Evolutionary conservation across 495 filamentous ascomycete species (phyloP).

Genomic region (Penicillium verhagenii): DNA sequence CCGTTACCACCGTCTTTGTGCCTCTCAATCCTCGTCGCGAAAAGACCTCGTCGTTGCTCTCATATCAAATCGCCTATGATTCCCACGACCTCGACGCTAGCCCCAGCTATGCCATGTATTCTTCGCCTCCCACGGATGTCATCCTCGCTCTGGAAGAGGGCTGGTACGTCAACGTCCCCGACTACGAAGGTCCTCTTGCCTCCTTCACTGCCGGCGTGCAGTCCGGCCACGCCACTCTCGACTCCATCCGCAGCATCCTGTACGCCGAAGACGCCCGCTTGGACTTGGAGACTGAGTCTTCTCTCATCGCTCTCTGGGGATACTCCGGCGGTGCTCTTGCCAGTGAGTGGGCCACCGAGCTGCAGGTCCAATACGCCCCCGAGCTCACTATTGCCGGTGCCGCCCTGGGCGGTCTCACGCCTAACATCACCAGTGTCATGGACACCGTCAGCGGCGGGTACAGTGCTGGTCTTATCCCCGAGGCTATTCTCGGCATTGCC

Average conservation of each 20-base stretch:
- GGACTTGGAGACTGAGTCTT: slow-evolving; percentile 5
- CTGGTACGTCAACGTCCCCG: slow-evolving; percentile 28
- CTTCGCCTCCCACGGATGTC: not conserved
- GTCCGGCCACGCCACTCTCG: slow-evolving; percentile 45
- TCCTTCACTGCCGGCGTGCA: slow-evolving; percentile 38
- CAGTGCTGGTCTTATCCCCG: not conserved
- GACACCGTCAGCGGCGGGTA: not conserved
- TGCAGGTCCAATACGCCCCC: slow-evolving; percentile 44
- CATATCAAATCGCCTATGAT: not conserved
- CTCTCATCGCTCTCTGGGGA: slow-evolving; percentile 40
- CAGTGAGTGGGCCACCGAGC: slow-evolving; percentile 46
- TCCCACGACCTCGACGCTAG: not conserved
- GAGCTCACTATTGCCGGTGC: slow-evolving; percentile 31
- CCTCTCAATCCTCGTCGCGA: not conserved
- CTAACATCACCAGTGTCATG: slow-evolving; percentile 9
- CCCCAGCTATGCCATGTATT: not conserved
- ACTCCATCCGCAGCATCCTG: slow-evolving; percentile 44
- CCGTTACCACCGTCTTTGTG: not conserved
- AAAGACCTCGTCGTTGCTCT: not conserved
- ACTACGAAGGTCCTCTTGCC: slow-evolving; percentile 46
- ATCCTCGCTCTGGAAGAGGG: not conserved
- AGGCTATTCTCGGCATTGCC: slow-evolving; percentile 9
- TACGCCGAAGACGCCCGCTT: slow-evolving; percentile 2
- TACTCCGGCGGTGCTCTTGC: slow-evolving; percentile 52
- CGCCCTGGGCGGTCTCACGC: slow-evolving; percentile 8